Conservation (phyloP, 345 rosid species). For the Linum tenue region DNA sequence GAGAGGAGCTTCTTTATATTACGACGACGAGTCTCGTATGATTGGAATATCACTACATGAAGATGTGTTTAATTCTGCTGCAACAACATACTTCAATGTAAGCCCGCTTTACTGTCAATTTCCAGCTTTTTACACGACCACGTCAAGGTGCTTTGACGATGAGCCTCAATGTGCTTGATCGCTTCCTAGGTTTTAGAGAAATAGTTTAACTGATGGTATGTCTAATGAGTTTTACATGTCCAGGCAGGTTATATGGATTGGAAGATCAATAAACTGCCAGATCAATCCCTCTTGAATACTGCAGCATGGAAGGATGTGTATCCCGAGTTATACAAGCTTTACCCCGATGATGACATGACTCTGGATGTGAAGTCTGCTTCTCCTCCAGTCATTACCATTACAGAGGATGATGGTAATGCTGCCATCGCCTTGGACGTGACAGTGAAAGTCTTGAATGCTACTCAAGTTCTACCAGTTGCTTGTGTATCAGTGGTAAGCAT, state of each 20-base stretch:
- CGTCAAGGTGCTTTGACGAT: no score
- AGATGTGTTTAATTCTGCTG: slow-evolving; percentile 51
- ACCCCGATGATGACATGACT: slow-evolving; percentile 50
- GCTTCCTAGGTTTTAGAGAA: neutral
- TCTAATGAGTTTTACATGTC: slow-evolving; percentile 10
- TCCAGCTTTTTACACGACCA: neutral
- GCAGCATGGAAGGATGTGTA: slow-evolving; percentile 50
- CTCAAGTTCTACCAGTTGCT: slow-evolving; percentile 40
- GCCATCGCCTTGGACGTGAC: slow-evolving; percentile 37
- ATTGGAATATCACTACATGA: slow-evolving; percentile 41
- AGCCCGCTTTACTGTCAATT: slow-evolving; percentile 21
- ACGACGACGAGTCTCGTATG: slow-evolving; percentile 32
- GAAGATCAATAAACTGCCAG: slow-evolving; percentile 33
- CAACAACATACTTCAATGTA: slow-evolving; percentile 57
- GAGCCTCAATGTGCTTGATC: neutral
- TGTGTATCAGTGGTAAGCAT: slow-evolving; percentile 45
- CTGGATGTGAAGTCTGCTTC: slow-evolving; percentile 40
- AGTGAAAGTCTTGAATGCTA: slow-evolving; percentile 41
- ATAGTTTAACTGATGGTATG: slow-evolving; percentile 10
- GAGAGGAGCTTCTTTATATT: slow-evolving; percentile 16
- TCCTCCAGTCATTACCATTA: slow-evolving; percentile 41
- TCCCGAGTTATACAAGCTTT: slow-evolving; percentile 49
- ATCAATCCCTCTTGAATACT: slow-evolving; percentile 53
- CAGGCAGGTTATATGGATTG: slow-evolving; percentile 59
- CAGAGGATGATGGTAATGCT: slow-evolving; percentile 27